phyloP scores from a whole-genome alignment of 495 filamentous ascomycete genomes.

The Achaetomiella virescens region DNA sequence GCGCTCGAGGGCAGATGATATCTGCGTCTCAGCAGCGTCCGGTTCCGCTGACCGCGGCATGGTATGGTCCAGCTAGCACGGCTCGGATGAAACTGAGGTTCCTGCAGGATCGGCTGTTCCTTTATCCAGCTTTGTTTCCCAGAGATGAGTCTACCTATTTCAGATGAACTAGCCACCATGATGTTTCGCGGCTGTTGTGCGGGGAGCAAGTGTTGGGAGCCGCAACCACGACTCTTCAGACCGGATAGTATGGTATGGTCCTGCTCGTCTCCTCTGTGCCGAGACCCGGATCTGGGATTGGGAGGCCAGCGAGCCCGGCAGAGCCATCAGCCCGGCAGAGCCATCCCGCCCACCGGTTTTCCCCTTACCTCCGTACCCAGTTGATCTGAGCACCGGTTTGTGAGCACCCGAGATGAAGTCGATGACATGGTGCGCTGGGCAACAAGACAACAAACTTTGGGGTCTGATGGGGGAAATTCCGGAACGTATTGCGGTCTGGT shows the following conservation, averaged over 20 bases:
- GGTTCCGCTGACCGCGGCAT: neutral
- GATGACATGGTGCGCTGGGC: constrained; percentile 2
- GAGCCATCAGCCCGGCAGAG: constrained; percentile 1
- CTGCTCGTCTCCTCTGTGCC: constrained; percentile 19
- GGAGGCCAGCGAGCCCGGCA: constrained; percentile 18
- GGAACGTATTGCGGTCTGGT: neutral
- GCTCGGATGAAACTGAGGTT: constrained; percentile 12
- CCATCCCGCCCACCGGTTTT: constrained; percentile 13
- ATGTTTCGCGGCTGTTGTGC: neutral
- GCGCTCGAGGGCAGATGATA: neutral
- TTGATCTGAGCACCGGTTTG: constrained; percentile 8
- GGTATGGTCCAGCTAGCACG: too few species aligned
- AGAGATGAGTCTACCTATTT: neutral
- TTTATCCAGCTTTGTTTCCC: neutral
- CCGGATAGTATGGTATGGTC: constrained; percentile 13
- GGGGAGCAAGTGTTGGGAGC: neutral
- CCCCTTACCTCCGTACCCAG: constrained; percentile 17
- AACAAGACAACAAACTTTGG: constrained; percentile 9
- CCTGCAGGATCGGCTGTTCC: constrained; percentile 22
- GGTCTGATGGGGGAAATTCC: neutral
- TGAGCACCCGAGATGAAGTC: neutral
- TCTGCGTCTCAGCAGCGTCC: constrained; percentile 3
- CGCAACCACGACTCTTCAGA: neutral
- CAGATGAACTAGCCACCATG: constrained; percentile 27
- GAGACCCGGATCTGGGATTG: constrained; percentile 20